phyloP scores from a whole-genome alignment of 2,329 filamentous ascomycete genomes.

The Neopestalotiopsis sp. region DNA sequence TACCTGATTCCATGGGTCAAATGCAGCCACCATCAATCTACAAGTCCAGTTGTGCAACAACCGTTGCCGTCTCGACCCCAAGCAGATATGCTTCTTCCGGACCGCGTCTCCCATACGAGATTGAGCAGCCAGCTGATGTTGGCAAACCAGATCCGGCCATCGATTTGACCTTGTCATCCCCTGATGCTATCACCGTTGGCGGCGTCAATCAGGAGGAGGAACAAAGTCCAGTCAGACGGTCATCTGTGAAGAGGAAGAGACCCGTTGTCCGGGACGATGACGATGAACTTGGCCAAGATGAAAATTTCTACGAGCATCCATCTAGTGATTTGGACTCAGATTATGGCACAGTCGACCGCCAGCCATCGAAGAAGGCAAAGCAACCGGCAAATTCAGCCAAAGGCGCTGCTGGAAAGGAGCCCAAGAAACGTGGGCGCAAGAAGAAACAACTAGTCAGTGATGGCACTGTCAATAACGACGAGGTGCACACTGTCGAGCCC shows the following conservation, averaged over 20 bases:
- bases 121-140: constrained; percentile 4
- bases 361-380: neutral
- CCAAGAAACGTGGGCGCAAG: constrained; percentile 38
- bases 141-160: constrained; percentile 22
- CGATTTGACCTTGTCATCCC: constrained; percentile 36
- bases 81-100: constrained; percentile 36
- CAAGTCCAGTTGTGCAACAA: constrained; percentile 36
- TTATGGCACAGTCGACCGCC: neutral
- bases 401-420: constrained; percentile 15
- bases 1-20: neutral
- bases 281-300: constrained; percentile 30
- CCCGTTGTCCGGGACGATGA: constrained; percentile 26
- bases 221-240: constrained; percentile 13
- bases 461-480: constrained; percentile 9
- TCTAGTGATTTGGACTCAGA: constrained; percentile 14
- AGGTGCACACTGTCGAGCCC: neutral
- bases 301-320: neutral
- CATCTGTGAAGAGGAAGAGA: constrained; percentile 25
- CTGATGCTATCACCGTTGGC: constrained; percentile 29
- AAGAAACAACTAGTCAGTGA: constrained; percentile 31
- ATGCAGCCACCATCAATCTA: constrained; percentile 24
- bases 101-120: constrained; percentile 33
- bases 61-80: constrained; percentile 37
- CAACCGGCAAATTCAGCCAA: constrained; percentile 1
- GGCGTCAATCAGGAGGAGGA: constrained; percentile 16